Percentiles rank a stretch among this genome's conserved stretches.
Evolutionary conservation across 2,329 filamentous ascomycete species (phyloP).

Genomic region (Bipolaris bicolor): DNA sequence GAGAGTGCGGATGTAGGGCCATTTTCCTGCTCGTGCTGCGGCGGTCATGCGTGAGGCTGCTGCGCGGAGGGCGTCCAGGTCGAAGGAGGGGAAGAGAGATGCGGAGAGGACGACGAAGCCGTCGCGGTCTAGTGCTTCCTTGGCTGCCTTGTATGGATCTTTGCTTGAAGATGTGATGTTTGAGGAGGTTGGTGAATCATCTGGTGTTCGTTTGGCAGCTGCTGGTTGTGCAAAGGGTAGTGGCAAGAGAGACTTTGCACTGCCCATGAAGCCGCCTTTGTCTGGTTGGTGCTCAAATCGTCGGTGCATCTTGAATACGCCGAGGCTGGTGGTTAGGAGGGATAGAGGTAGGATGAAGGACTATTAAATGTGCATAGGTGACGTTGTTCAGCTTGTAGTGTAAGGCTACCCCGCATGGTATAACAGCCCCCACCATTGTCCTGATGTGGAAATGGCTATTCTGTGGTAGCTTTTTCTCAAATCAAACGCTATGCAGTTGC

Average conservation of each 20-base stretch:
- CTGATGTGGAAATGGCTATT: neutral
- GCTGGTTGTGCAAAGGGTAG: conserved; percentile 19
- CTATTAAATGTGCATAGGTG: neutral
- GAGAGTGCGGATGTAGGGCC: conserved; percentile 82
- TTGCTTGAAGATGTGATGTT: conserved; percentile 17
- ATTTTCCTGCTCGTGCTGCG: conserved; percentile 71
- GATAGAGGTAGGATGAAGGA: neutral
- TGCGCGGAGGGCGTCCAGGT: conserved; percentile 63
- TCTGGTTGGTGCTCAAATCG: conserved; percentile 18
- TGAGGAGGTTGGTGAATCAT: conserved; percentile 5
- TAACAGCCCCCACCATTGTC: conserved; percentile 1
- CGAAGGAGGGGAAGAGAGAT: conserved; percentile 60
- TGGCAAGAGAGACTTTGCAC: conserved; percentile 17
- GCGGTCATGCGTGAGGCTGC: conserved; percentile 65
- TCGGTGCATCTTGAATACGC: neutral
- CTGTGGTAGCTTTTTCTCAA: neutral
- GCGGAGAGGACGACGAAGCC: conserved; percentile 78
- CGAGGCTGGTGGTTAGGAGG: neutral
- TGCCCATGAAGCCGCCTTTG: conserved; percentile 16
- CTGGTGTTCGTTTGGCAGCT: conserved; percentile 5
- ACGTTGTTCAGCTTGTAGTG: neutral
- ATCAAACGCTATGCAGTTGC: neutral
- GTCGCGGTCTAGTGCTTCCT: conserved; percentile 67
- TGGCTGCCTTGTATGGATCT: conserved; percentile 40
- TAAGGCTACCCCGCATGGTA: conserved; percentile 11